These are phyloP conservation scores for Paramecium tetraurelia DNA, from an alignment of 73 alveolate genomes.

Conservation along the genomic window DNA sequence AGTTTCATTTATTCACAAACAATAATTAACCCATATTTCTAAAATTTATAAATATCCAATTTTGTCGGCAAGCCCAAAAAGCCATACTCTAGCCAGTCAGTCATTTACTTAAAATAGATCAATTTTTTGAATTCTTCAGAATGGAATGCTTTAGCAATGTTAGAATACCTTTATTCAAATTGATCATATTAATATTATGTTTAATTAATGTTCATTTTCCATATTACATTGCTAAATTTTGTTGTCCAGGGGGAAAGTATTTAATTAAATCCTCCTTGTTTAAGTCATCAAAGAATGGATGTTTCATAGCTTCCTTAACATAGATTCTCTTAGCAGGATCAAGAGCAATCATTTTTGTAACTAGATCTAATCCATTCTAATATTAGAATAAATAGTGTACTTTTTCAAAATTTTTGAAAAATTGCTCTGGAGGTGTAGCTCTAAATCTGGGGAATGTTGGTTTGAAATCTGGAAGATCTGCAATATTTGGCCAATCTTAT, in stretches of 20 bases:
- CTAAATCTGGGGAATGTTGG: constrained; percentile 84
- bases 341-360: constrained; percentile 79
- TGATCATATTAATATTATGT: neutral
- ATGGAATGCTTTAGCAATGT: neutral
- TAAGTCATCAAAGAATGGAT: constrained; percentile 91
- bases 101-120: too few relatives aligned
- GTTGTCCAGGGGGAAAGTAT: constrained; percentile 43
- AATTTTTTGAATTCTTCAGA: neutral
- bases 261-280: constrained; percentile 61
- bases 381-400: neutral
- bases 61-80: too few relatives aligned
- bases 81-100: too few relatives aligned
- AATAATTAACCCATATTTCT: too few relatives aligned
- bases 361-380: constrained; percentile 83
- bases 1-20: too few relatives aligned
- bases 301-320: constrained; percentile 88
- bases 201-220: constrained; percentile 43
- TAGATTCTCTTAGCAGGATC: constrained; percentile 94
- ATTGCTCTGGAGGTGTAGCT: constrained; percentile 62
- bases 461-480: constrained; percentile 80
- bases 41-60: too few relatives aligned
- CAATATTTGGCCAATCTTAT: constrained; percentile 66
- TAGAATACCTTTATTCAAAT: neutral
- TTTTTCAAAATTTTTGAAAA: constrained; percentile 74
- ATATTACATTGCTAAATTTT: constrained; percentile 10